phyloP scores from a whole-genome alignment of 75 land plant genomes.

The Cryptomeria japonica region DNA sequence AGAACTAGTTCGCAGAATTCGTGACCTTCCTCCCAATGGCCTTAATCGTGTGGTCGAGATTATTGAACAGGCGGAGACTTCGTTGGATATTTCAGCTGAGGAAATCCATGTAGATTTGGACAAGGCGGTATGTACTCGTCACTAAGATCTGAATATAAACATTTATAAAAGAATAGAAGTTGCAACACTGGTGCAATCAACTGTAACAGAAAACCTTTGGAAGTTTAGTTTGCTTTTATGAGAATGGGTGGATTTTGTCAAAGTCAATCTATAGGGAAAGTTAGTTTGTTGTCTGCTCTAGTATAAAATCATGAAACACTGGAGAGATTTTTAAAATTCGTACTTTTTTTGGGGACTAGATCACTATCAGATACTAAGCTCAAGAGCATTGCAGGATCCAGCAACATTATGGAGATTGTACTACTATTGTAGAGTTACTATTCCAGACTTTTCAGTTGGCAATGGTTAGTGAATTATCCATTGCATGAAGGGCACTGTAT shows the following conservation, averaged over 20 bases:
- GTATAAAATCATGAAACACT: neutral
- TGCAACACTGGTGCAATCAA: neutral
- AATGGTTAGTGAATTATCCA: neutral
- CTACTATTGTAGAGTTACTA: conserved; percentile 9
- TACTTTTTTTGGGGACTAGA: neutral
- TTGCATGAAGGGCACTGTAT: neutral
- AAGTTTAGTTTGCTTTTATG: neutral
- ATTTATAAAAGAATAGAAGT: neutral
- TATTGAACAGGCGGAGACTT: conserved; percentile 28
- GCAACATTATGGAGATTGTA: conserved; percentile 52
- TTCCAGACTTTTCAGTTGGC: neutral
- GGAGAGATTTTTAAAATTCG: neutral
- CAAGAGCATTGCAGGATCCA: conserved; percentile 34
- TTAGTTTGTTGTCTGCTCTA: neutral
- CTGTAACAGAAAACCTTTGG: neutral
- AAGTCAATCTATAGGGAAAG: neutral
- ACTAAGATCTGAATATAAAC: conserved; percentile 8
- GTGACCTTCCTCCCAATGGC: conserved; percentile 26
- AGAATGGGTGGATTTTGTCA: neutral
- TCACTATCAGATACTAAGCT: neutral
- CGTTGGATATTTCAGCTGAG: conserved; percentile 24
- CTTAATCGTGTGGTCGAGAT: conserved; percentile 40
- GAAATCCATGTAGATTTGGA: conserved; percentile 42
- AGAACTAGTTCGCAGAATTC: conserved; percentile 32
- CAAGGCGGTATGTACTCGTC: neutral